A percentile compares a stretch with the other conserved stretches of the same genome.
These are phyloP conservation scores for Paracoccidioides brasiliensis DNA, from an alignment of 2,329 filamentous ascomycete species.

Conservation along the genomic window DNA sequence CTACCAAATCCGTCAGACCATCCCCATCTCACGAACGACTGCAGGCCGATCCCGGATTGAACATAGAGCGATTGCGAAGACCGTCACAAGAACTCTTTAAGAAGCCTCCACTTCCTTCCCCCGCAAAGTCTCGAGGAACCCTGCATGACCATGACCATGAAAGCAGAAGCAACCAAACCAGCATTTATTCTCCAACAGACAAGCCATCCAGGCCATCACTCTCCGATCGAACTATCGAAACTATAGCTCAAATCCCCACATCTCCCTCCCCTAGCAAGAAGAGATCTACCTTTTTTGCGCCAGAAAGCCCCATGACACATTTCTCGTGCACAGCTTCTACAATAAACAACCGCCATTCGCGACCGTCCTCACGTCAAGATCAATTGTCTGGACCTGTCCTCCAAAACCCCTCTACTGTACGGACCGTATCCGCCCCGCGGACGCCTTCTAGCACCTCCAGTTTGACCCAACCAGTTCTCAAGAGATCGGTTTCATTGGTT, in stretches of 20 bases:
- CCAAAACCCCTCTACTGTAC: constrained; percentile 20
- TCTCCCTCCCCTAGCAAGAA: constrained; percentile 58
- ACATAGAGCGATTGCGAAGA: constrained; percentile 24
- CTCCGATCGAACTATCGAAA: constrained; percentile 69
- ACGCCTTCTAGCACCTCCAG: constrained; percentile 14
- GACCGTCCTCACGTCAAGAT: constrained; percentile 36
- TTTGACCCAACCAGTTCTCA: constrained; percentile 12
- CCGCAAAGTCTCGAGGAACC: constrained; percentile 13
- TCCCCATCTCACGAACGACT: constrained; percentile 37
- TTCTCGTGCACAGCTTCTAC: constrained; percentile 48
- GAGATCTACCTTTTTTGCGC: constrained; percentile 59
- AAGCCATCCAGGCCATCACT: constrained; percentile 18
- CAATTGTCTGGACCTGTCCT: constrained; percentile 42
- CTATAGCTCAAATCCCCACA: constrained; percentile 61
- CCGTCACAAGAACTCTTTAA: constrained; percentile 28
- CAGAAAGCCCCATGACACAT: constrained; percentile 47
- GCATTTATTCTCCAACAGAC: background rate
- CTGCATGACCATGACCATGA: constrained; percentile 14
- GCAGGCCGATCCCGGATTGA: constrained; percentile 27
- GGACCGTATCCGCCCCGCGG: constrained; percentile 23
- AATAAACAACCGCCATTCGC: background rate
- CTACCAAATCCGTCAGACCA: constrained; percentile 31
- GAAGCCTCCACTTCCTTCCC: constrained; percentile 19
- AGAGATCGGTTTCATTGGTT: constrained; percentile 6
- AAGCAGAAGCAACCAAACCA: constrained; percentile 1